These are phyloP conservation scores for Heteromeles arbutifolia DNA, from an alignment of 306 rosid species.

Conservation along the genomic window DNA sequence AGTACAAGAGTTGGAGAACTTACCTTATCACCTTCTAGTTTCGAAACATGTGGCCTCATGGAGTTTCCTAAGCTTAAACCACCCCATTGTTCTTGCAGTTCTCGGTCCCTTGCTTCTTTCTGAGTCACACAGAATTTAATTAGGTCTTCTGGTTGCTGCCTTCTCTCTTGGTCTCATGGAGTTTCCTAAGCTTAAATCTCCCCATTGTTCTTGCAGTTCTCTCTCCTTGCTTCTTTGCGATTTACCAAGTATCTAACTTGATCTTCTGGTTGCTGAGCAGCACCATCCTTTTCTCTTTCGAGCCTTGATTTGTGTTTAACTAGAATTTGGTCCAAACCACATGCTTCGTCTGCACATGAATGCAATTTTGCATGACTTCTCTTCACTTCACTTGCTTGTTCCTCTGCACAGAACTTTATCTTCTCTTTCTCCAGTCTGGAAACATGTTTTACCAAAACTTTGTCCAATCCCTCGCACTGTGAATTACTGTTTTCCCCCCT, in stretches of 20 bases:
- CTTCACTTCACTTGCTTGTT: constrained; percentile 30
- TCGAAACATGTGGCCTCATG: constrained; percentile 65
- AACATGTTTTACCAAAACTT: constrained; percentile 68
- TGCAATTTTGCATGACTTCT: constrained; percentile 25
- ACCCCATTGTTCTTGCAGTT: constrained; percentile 80
- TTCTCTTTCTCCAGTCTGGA: constrained; percentile 79
- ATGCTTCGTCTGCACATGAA: constrained; percentile 27
- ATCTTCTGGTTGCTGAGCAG: constrained; percentile 47
- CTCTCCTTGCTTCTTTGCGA: constrained; percentile 73
- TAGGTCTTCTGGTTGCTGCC: constrained; percentile 29
- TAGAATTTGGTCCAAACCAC: constrained; percentile 57
- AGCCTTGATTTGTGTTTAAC: constrained; percentile 68
- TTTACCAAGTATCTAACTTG: constrained; percentile 24
- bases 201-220: constrained; percentile 82
- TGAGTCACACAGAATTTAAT: constrained; percentile 34
- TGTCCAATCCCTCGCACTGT: constrained; percentile 65
- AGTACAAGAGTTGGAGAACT: constrained; percentile 1
- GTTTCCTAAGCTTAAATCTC: constrained; percentile 76
- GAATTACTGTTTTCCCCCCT: constrained; percentile 22
- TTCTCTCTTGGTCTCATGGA: constrained; percentile 45
- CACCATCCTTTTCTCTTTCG: constrained; percentile 64
- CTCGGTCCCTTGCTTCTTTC: constrained; percentile 77
- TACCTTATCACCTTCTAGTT: constrained; percentile 86
- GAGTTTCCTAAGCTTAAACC: constrained; percentile 80
- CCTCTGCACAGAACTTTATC: constrained; percentile 34